phyloP scores from a whole-genome alignment of 371 early-diverging fungal genomes.

The Batkoa obscura region DNA sequence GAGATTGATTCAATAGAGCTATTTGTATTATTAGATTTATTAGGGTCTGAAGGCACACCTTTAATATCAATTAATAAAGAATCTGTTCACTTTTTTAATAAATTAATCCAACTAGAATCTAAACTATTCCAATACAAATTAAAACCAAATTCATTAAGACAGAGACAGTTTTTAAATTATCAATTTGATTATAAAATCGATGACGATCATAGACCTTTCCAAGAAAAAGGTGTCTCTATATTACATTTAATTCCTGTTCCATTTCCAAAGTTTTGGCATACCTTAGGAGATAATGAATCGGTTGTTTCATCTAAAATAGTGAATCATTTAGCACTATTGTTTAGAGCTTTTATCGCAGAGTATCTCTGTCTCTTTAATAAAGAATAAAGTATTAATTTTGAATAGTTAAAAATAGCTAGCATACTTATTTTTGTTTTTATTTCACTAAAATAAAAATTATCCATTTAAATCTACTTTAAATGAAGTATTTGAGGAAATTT shows the following conservation, averaged over 20 bases:
- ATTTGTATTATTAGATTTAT: slow-evolving; percentile 69
- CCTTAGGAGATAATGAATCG: slow-evolving; percentile 16
- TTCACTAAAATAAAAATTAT: no score
- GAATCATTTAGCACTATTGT: slow-evolving; percentile 23
- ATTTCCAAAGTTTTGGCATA: slow-evolving; percentile 90
- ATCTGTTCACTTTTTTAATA: slow-evolving; percentile 34
- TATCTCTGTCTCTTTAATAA: slow-evolving; percentile 19
- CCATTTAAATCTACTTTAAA: no score
- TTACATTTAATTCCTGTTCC: slow-evolving; percentile 78
- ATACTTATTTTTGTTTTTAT: no score
- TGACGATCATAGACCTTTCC: slow-evolving; percentile 89
- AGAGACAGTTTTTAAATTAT: slow-evolving; percentile 8
- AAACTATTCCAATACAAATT: slow-evolving; percentile 18
- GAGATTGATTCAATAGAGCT: slow-evolving; percentile 56
- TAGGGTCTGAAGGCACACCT: slow-evolving; percentile 35
- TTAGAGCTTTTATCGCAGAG: slow-evolving; percentile 29
- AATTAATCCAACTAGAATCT: slow-evolving; percentile 24
- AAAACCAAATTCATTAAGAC: slow-evolving; percentile 9
- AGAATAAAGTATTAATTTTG: no score
- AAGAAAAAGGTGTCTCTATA: slow-evolving; percentile 54
- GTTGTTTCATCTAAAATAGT: slow-evolving; percentile 22
- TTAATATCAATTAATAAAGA: slow-evolving; percentile 35
- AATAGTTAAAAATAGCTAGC: no score
- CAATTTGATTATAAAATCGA: slow-evolving; percentile 26
- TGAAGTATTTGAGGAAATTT: neutral